A percentile compares a stretch with the other conserved stretches of the same genome.
These are phyloP conservation scores for Nasturtium officinale DNA, from an alignment of 345 rosid species.

Conservation along the genomic window DNA sequence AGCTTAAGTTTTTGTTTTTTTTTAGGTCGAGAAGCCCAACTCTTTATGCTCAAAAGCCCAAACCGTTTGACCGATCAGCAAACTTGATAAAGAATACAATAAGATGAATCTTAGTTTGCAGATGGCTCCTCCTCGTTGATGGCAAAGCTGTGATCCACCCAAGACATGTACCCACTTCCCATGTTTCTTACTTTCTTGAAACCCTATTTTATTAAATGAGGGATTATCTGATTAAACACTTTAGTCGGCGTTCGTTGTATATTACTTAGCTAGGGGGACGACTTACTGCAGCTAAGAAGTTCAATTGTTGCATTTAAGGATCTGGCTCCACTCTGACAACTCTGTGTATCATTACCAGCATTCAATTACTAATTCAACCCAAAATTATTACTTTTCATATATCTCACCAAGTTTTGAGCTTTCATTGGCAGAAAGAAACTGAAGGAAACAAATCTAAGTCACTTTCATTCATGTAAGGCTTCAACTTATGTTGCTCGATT, in stretches of 20 bases:
- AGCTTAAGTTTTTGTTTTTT: too few species aligned
- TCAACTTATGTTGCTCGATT: background rate
- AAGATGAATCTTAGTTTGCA: conserved; percentile 28
- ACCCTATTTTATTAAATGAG: conserved; percentile 49
- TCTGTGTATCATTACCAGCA: conserved; percentile 45
- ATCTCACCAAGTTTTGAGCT: too few species aligned
- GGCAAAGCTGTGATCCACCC: conserved; percentile 57
- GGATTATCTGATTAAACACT: background rate
- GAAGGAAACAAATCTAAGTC: too few species aligned
- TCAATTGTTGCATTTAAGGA: conserved; percentile 68
- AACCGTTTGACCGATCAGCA: background rate
- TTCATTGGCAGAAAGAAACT: too few species aligned
- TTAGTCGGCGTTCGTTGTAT: background rate
- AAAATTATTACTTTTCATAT: background rate
- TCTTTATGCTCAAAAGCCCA: conserved; percentile 23
- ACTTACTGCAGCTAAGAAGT: conserved; percentile 67
- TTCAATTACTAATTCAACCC: background rate
- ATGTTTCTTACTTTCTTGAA: conserved; percentile 69
- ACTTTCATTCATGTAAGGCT: background rate
- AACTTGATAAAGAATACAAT: too few species aligned
- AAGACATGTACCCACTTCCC: conserved; percentile 82
- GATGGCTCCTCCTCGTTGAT: conserved; percentile 45
- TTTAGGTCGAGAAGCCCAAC: conserved; percentile 9
- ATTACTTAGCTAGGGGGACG: background rate
- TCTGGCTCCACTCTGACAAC: conserved; percentile 91